phyloP scores from a whole-genome alignment of 331 rosid species.

The Dryas integrifolia region DNA sequence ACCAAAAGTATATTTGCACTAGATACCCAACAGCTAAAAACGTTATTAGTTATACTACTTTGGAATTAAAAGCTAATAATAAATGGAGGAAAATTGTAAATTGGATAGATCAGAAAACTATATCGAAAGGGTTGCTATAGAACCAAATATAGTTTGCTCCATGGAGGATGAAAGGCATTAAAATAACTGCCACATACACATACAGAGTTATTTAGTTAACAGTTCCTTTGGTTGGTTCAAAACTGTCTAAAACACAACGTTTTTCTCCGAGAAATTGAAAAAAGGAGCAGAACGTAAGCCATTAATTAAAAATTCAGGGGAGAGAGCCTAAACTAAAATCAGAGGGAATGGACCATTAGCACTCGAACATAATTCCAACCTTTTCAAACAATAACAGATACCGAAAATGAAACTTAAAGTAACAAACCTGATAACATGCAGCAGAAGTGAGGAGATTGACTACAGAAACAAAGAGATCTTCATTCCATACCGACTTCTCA shows the following conservation, averaged over 20 bases:
- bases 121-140: not conserved
- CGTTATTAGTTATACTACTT: not conserved
- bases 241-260: not conserved
- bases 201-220: not conserved
- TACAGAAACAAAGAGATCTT: conserved; percentile 79
- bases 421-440: conserved; percentile 73
- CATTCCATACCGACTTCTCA: conserved; percentile 57
- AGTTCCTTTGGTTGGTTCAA: not conserved
- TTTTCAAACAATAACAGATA: conserved; percentile 4
- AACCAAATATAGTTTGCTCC: not conserved
- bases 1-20: not conserved
- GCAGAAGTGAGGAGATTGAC: conserved; percentile 74
- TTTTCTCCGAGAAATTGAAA: not conserved
- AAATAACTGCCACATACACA: not conserved
- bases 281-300: not conserved
- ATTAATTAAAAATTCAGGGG: not conserved
- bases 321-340: not conserved
- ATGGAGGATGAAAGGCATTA: not conserved
- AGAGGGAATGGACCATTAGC: not conserved
- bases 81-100: not conserved
- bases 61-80: not conserved
- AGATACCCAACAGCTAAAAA: not conserved
- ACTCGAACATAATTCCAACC: too few species aligned
- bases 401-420: conserved; percentile 10
- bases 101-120: not conserved